Percentiles rank a stretch among this genome's conserved stretches.
phyloP scores from a whole-genome alignment of 768 basidiomycete species.

The Trametes gibbosa region DNA sequence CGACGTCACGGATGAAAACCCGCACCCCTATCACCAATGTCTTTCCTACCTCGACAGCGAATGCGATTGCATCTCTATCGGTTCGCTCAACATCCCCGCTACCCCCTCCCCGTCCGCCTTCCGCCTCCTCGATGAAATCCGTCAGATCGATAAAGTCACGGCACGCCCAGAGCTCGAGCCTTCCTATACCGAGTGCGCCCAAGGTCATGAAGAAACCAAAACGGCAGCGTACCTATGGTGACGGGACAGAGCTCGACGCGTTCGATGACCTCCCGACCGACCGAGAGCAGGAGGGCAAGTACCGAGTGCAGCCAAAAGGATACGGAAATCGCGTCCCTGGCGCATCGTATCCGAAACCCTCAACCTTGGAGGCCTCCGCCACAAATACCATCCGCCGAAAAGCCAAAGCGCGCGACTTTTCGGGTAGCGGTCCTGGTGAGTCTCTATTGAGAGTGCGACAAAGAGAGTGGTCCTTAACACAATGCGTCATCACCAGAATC shows the following conservation, averaged over 20 bases:
- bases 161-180: constrained; percentile 36
- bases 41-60: constrained; percentile 48
- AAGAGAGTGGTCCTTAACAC: not conserved
- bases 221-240: constrained; percentile 72
- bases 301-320: constrained; percentile 71
- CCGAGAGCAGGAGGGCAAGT: constrained; percentile 75
- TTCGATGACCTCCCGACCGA: constrained; percentile 88
- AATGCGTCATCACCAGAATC: constrained; percentile 6
- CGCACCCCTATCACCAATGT: constrained; percentile 76
- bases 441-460: constrained; percentile 2
- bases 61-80: constrained; percentile 30
- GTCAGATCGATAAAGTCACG: constrained; percentile 18
- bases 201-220: constrained; percentile 77
- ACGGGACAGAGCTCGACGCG: constrained; percentile 86
- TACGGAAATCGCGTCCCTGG: constrained; percentile 62
- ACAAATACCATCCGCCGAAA: constrained; percentile 63
- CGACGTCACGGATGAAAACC: constrained; percentile 63
- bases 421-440: constrained; percentile 43
- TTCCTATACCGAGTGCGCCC: constrained; percentile 44
- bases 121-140: constrained; percentile 34
- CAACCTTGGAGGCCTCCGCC: constrained; percentile 35
- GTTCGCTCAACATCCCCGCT: constrained; percentile 58
- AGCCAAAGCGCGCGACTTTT: constrained; percentile 43
- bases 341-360: constrained; percentile 41
- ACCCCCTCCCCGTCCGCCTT: constrained; percentile 44